Evolutionary conservation across 2,329 filamentous ascomycete genomes (phyloP).

Genomic region (Didymella segeticola): DNA sequence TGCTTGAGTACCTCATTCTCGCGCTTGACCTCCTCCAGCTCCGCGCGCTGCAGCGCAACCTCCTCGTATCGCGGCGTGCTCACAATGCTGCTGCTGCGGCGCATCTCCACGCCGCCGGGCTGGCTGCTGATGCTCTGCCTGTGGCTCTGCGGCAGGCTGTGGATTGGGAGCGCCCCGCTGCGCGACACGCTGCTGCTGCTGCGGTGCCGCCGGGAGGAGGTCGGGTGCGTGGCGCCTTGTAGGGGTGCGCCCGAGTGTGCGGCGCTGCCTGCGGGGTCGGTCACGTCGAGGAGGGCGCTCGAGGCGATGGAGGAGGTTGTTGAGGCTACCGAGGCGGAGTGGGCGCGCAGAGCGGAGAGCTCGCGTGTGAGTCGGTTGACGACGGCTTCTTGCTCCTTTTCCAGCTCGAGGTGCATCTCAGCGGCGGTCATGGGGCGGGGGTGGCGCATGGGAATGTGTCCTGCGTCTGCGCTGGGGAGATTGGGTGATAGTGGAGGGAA

Average conservation of each 20-base stretch:
- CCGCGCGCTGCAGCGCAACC: slow-evolving; percentile 52
- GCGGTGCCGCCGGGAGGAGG: slow-evolving; percentile 62
- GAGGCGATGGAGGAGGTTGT: slow-evolving; percentile 64
- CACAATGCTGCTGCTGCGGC: slow-evolving; percentile 44
- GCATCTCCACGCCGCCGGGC: slow-evolving; percentile 23
- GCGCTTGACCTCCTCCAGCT: slow-evolving; percentile 57
- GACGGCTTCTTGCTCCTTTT: slow-evolving; percentile 94
- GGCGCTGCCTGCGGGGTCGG: slow-evolving; percentile 53
- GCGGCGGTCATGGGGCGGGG: slow-evolving; percentile 86
- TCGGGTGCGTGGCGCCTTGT: slow-evolving; percentile 59
- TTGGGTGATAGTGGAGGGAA: slow-evolving; percentile 49
- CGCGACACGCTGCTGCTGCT: slow-evolving; percentile 62
- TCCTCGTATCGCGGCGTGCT: slow-evolving; percentile 52
- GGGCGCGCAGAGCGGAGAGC: slow-evolving; percentile 79
- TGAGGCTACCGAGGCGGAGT: slow-evolving; percentile 68
- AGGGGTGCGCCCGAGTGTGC: slow-evolving; percentile 49
- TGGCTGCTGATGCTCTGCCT: slow-evolving; percentile 37
- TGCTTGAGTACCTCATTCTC: slow-evolving; percentile 58
- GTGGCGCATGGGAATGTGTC: slow-evolving; percentile 77
- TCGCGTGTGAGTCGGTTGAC: slow-evolving; percentile 94
- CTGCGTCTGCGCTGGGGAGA: slow-evolving; percentile 35
- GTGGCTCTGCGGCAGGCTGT: slow-evolving; percentile 43
- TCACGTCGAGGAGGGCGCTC: slow-evolving; percentile 52
- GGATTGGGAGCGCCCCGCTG: slow-evolving; percentile 32
- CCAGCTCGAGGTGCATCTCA: slow-evolving; percentile 86